phyloP scores from a whole-genome alignment of 2,329 filamentous ascomycete species.

The Mycosphaerelloides madeirae region DNA sequence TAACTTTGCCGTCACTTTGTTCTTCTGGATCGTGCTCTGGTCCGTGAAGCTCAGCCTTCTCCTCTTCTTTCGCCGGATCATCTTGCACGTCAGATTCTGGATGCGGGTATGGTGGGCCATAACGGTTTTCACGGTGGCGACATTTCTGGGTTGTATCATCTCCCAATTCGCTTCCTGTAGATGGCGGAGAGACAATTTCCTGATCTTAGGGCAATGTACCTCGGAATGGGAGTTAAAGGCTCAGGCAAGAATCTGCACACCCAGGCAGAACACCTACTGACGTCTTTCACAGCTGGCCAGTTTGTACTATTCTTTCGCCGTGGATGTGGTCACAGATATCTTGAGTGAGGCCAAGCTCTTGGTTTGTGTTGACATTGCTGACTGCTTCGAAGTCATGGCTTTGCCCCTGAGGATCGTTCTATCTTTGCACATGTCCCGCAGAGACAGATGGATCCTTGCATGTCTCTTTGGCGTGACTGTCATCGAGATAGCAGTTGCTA shows the following conservation, averaged over 20 bases:
- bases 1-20: conserved; percentile 8
- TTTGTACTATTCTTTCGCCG: conserved; percentile 10
- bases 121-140: conserved; percentile 2
- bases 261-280: too few species aligned
- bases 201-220: conserved; percentile 1
- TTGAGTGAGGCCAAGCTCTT: not conserved
- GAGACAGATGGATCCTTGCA: conserved; percentile 8
- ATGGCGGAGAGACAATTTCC: conserved; percentile 3
- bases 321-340: conserved; percentile 8
- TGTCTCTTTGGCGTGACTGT: conserved; percentile 7
- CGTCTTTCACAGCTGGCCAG: not conserved
- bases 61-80: conserved; percentile 10
- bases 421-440: conserved; percentile 4
- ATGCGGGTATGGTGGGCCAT: conserved; percentile 9
- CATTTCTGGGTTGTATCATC: conserved; percentile 7
- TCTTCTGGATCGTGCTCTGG: conserved; percentile 11
- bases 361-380: not conserved
- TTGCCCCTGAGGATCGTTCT: conserved; percentile 8
- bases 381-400: conserved; percentile 6
- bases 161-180: conserved; percentile 6
- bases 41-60: conserved; percentile 11
- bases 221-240: conserved; percentile 1
- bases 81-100: conserved; percentile 2
- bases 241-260: not conserved
- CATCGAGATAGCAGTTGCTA: conserved; percentile 7